Percentiles rank a stretch among this genome's conserved stretches.
phyloP scores from a whole-genome alignment of 129 eudicot genomes.

The Tanacetum coccineum region DNA sequence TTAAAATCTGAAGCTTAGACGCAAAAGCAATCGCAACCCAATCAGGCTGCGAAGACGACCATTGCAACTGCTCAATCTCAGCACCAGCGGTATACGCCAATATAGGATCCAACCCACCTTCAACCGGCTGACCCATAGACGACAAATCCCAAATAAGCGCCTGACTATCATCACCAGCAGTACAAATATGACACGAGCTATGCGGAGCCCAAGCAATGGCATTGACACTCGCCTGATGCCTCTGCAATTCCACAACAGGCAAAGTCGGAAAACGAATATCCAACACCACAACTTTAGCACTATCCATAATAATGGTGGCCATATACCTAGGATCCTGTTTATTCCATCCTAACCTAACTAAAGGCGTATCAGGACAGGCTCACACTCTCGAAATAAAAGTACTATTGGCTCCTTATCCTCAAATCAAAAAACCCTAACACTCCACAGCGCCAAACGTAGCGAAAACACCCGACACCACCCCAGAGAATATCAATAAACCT shows the following conservation, averaged over 20 bases:
- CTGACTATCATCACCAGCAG: conserved; percentile 93
- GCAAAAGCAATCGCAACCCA: conserved; percentile 99
- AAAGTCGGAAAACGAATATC: conserved; percentile 85
- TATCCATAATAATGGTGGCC: conserved; percentile 97
- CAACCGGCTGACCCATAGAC: conserved; percentile 88
- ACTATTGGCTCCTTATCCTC: conserved; percentile 81
- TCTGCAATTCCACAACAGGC: conserved; percentile 87
- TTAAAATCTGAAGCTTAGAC: conserved; percentile 87
- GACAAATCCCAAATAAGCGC: conserved; percentile 97
- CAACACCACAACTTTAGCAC: conserved; percentile 83
- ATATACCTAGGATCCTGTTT: conserved; percentile 95
- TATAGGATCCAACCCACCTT: conserved; percentile 95
- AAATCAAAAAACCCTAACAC: conserved; percentile 86
- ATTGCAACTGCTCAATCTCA: conserved; percentile 93
- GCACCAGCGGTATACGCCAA: conserved; percentile 94
- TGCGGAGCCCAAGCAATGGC: conserved; percentile 97
- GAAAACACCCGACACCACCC: conserved; percentile 97
- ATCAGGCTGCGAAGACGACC: conserved; percentile 97
- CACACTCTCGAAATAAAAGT: conserved; percentile 85
- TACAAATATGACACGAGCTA: conserved; percentile 91
- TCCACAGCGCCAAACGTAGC: conserved; percentile 91
- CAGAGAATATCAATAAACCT: conserved; percentile 93
- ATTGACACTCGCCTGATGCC: conserved; percentile 92
- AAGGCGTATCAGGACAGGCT: conserved; percentile 89
- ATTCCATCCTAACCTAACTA: conserved; percentile 90